These are phyloP conservation scores for Mortierella sp. DNA, from an alignment of 371 early-diverging fungal species.

Conservation along the genomic window DNA sequence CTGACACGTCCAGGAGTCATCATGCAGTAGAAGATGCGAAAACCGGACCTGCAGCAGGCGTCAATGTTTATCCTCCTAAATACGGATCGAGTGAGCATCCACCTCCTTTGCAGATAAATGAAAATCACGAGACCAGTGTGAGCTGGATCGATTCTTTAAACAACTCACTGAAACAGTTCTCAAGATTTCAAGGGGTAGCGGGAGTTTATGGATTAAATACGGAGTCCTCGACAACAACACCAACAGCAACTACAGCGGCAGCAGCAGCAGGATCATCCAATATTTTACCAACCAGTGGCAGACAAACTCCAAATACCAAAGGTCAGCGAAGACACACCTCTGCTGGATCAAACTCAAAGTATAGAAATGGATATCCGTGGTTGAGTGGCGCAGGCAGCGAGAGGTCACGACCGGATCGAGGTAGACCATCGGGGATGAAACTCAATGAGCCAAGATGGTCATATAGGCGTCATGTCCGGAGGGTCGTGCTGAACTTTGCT, in stretches of 20 bases:
- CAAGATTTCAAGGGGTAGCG: slow-evolving; percentile 18
- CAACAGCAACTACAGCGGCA: too few species aligned
- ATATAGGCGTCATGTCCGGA: slow-evolving; percentile 37
- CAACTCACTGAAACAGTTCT: slow-evolving; percentile 25
- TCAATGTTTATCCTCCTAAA: neutral
- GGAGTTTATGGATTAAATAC: slow-evolving; percentile 3
- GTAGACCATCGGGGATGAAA: neutral
- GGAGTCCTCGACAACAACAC: neutral
- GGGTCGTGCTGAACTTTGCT: slow-evolving; percentile 44
- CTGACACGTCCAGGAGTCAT: neutral
- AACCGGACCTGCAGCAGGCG: slow-evolving; percentile 2
- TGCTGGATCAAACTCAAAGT: neutral
- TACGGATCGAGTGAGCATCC: neutral
- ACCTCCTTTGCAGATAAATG: neutral
- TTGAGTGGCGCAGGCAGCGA: neutral
- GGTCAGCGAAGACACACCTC: slow-evolving; percentile 4
- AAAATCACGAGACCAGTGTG: slow-evolving; percentile 2
- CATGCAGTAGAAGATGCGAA: neutral
- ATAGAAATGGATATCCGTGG: neutral
- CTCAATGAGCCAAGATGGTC: slow-evolving; percentile 27
- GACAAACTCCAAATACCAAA: too few species aligned
- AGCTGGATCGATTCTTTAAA: slow-evolving; percentile 32
- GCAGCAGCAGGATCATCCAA: too few species aligned
- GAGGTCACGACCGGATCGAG: neutral
- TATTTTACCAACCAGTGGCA: too few species aligned